phyloP scores from a whole-genome alignment of 148 eudicot species.

The Camellia sinensis region DNA sequence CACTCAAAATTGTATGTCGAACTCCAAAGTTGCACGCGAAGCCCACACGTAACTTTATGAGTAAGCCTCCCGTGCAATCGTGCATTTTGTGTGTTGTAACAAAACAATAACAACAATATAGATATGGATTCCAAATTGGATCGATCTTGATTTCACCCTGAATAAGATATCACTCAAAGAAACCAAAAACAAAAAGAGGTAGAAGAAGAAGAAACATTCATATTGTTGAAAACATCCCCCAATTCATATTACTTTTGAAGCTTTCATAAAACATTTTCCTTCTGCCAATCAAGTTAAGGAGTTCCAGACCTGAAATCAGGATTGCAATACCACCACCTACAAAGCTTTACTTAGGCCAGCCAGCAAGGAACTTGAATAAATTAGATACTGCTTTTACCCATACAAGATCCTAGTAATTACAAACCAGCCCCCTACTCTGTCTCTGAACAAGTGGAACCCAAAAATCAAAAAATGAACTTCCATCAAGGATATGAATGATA shows the following conservation, averaged over 20 bases:
- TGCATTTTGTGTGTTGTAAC: not conserved
- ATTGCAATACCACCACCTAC: too few relatives aligned
- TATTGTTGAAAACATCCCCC: too few relatives aligned
- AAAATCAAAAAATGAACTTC: not conserved
- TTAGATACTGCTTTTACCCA: not conserved
- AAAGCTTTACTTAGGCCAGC: not conserved
- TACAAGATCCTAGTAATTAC: slow-evolving; percentile 6
- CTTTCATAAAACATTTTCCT: too few relatives aligned
- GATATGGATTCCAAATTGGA: not conserved
- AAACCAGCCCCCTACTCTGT: not conserved
- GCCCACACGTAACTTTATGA: too few relatives aligned
- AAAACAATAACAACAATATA: not conserved
- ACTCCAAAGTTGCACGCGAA: too few relatives aligned
- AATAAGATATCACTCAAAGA: not conserved
- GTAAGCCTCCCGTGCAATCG: too few relatives aligned
- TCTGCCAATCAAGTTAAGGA: too few relatives aligned
- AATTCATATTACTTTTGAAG: not conserved
- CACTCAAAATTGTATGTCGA: too few relatives aligned
- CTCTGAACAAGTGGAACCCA: not conserved
- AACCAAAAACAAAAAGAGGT: too few relatives aligned
- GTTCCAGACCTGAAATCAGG: too few relatives aligned
- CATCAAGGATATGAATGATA: slow-evolving; percentile 4
- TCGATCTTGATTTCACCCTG: not conserved
- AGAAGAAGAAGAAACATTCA: not conserved
- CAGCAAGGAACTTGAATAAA: not conserved